phyloP scores from a whole-genome alignment of 345 rosid species.

The Bruguiera gymnorhiza region DNA sequence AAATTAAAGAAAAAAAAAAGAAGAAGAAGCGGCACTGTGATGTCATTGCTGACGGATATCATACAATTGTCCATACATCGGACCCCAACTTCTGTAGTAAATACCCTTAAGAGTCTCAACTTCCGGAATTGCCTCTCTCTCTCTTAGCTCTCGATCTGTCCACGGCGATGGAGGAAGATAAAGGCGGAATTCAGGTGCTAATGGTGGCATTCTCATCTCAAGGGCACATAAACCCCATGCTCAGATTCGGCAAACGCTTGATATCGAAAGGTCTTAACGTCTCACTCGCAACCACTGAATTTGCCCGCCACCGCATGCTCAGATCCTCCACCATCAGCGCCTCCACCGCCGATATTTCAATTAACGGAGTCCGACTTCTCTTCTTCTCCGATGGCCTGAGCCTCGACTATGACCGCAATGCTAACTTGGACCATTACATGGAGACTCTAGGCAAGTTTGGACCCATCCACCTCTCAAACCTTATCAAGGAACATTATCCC shows the following conservation, averaged over 20 bases:
- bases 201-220: slow-evolving; percentile 38
- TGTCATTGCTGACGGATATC: too few relatives aligned
- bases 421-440: slow-evolving; percentile 40
- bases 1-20: too few relatives aligned
- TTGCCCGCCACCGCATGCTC: slow-evolving; percentile 30
- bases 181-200: slow-evolving; percentile 28
- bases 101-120: too few relatives aligned
- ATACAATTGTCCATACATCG: too few relatives aligned
- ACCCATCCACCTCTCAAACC: slow-evolving; percentile 31
- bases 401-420: slow-evolving; percentile 35
- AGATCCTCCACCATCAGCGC: slow-evolving; percentile 18
- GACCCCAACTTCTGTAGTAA: too few relatives aligned
- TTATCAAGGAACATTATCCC: slow-evolving; percentile 31
- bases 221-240: slow-evolving; percentile 46
- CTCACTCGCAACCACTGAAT: slow-evolving; percentile 37
- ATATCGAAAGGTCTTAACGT: slow-evolving; percentile 39
- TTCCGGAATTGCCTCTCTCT: not conserved
- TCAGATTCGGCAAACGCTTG: slow-evolving; percentile 40
- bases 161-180: not conserved
- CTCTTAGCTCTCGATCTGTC: not conserved
- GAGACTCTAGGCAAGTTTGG: slow-evolving; percentile 29
- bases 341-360: slow-evolving; percentile 8
- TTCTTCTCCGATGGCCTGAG: slow-evolving; percentile 49
- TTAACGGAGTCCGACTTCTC: slow-evolving; percentile 29
- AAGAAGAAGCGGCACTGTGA: too few relatives aligned